Evolutionary conservation across 768 basidiomycete species (phyloP), one percentile per base, ranked within the genome.

Genomic region (Suillus decipiens): DNA sequence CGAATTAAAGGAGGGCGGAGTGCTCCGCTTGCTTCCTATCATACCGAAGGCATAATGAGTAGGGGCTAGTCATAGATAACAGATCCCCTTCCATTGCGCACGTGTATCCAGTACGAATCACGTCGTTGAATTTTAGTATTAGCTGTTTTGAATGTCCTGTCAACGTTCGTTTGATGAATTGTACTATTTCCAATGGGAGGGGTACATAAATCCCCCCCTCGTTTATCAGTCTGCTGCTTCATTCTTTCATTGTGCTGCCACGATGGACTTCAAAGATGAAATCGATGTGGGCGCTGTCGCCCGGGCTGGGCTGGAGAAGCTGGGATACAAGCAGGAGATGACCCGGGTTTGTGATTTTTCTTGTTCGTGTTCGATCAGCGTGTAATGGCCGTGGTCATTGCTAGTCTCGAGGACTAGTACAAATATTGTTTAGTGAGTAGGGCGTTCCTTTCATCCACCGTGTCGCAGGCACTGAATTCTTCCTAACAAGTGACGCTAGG

Each of bases 311-410:
- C 69, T 85, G n/a, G 74, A 85, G 69, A 79, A 80, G 62, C 74
- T 87, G 56, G 86, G 85, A 1, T 87, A 87, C 71, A 75, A 77
- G 57, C 83, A 86, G 63, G 84, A 86, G 67, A 76, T 87, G 72
- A 77, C 79, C 1, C 77, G 84, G 64, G 86, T 85, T 66, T n/a
- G 67, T 56, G 42, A 7, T 56, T 19, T 14, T 10, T 12, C 5
- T 55, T 24, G 24, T 54, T 34, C 31, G 19, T 53, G 11, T 34
- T 53, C 10, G 24, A 5, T 22, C 33, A 15, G 28, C 48, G 6
- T 59, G 36, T 36, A 12, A 55, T 22, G n/a, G 34, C 5, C 51
- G 39, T 53, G 60, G 9, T 59, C 36, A 53, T 41, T 51, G 24
- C 8, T 31, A 85, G 84, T 77, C 80, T 17, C 80, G 85, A 8